Evolutionary conservation across 352 stramenopile genomes (phyloP).

Genomic region (Phytophthora crassamura): DNA sequence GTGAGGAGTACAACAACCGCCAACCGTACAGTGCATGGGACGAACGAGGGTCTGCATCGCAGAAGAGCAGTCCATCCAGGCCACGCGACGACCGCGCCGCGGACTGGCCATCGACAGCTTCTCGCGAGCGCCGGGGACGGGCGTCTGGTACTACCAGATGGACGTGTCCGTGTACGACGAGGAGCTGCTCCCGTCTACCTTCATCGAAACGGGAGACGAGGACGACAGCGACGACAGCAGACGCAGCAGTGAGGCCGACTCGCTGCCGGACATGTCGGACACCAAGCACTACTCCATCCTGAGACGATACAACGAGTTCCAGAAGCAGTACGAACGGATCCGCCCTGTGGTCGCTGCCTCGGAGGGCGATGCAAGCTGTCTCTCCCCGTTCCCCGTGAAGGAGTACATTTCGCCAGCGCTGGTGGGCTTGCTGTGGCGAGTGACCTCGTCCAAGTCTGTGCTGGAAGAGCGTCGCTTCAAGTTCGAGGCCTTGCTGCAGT

Average conservation of each 20-base stretch:
- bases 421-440: slow-evolving; percentile 56
- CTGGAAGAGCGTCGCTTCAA: slow-evolving; percentile 58
- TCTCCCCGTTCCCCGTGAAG: slow-evolving; percentile 64
- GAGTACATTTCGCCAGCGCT: slow-evolving; percentile 56
- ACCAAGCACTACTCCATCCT: slow-evolving; percentile 67
- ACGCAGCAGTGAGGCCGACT: slow-evolving; percentile 16
- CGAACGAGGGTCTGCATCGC: slow-evolving; percentile 16
- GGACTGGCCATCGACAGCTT: slow-evolving; percentile 57
- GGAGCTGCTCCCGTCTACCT: slow-evolving; percentile 20
- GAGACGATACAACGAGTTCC: slow-evolving; percentile 74
- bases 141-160: slow-evolving; percentile 79
- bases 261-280: slow-evolving; percentile 18
- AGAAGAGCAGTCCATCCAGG: slow-evolving; percentile 15
- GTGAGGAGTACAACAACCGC: background rate
- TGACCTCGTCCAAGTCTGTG: slow-evolving; percentile 49
- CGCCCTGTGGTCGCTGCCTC: slow-evolving; percentile 25
- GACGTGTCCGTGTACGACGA: slow-evolving; percentile 51
- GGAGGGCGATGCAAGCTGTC: slow-evolving; percentile 17
- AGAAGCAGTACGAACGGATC: slow-evolving; percentile 59
- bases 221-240: slow-evolving; percentile 16
- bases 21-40: slow-evolving; percentile 19
- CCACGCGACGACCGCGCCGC: slow-evolving; percentile 28
- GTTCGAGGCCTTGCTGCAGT: slow-evolving; percentile 65
- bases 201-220: no score
- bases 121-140: slow-evolving; percentile 45